These are phyloP conservation scores for Lactarius indigo DNA, from an alignment of 768 basidiomycete genomes.

Conservation along the genomic window DNA sequence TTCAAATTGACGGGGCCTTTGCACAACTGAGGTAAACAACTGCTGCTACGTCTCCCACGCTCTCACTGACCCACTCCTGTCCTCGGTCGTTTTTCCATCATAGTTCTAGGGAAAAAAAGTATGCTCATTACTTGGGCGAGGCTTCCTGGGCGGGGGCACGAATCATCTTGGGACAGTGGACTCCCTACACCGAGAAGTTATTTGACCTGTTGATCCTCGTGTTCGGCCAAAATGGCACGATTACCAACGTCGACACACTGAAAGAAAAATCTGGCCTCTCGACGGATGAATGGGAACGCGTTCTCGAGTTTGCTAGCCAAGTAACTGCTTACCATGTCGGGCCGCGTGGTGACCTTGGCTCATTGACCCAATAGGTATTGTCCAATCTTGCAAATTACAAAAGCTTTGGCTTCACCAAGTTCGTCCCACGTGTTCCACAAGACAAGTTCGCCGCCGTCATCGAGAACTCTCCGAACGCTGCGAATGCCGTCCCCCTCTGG, in stretches of 20 bases:
- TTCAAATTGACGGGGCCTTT: conserved; percentile 68
- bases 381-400: conserved; percentile 74
- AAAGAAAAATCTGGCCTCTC: conserved; percentile 51
- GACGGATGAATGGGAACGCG: conserved; percentile 60
- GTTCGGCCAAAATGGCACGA: conserved; percentile 57
- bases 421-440: conserved; percentile 64
- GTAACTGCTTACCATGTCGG: conserved; percentile 35
- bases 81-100: background rate
- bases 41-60: background rate
- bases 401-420: conserved; percentile 82
- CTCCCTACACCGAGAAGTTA: conserved; percentile 60
- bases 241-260: conserved; percentile 54
- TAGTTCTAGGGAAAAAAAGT: conserved; percentile 73
- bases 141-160: conserved; percentile 84
- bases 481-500: conserved; percentile 59
- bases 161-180: conserved; percentile 85
- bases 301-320: conserved; percentile 73
- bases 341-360: background rate
- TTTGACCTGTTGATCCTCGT: conserved; percentile 69
- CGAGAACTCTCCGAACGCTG: conserved; percentile 53
- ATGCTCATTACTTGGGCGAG: conserved; percentile 64
- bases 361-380: conserved; percentile 37
- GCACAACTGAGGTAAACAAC: conserved; percentile 53
- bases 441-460: conserved; percentile 64
- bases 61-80: background rate